Conservation (phyloP, 352 stramenopile species). For the Phytophthora citricola region DNA sequence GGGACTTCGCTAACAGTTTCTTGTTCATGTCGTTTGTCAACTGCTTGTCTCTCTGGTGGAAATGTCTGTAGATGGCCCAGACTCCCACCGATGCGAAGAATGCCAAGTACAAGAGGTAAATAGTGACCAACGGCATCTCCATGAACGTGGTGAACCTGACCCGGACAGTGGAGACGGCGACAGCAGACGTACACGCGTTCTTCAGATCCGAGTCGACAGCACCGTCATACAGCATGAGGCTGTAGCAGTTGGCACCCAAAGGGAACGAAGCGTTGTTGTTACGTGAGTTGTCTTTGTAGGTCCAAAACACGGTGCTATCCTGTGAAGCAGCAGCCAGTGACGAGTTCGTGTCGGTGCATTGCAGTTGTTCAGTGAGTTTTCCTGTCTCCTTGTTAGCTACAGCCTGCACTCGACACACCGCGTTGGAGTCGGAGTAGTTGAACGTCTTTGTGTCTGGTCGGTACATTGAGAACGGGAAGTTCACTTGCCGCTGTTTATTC, state of each 20-base stretch:
- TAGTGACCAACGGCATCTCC: constrained; percentile 6
- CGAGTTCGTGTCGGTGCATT: constrained; percentile 42
- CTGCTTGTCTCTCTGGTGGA: neutral
- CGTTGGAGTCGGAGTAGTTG: constrained; percentile 36
- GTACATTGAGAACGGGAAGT: constrained; percentile 42
- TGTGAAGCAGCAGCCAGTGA: constrained; percentile 37
- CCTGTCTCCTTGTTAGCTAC: constrained; percentile 30
- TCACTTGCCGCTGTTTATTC: constrained; percentile 38
- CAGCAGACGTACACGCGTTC: neutral
- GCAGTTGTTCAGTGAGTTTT: constrained; percentile 34
- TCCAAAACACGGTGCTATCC: constrained; percentile 51
- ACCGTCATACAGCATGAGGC: constrained; percentile 24
- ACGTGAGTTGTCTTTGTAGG: constrained; percentile 38
- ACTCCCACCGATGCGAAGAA: constrained; percentile 3
- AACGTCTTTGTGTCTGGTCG: constrained; percentile 37
- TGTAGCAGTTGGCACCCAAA: constrained; percentile 45
- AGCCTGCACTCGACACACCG: constrained; percentile 36
- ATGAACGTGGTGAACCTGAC: constrained; percentile 10
- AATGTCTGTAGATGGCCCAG: neutral
- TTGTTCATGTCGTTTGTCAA: constrained; percentile 2
- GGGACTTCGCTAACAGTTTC: neutral
- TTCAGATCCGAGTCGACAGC: constrained; percentile 4
- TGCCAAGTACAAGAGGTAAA: constrained; percentile 11
- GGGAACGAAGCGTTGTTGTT: constrained; percentile 66
- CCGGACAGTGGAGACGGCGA: too few relatives aligned